Base-by-base conservation (phyloP, 108 stramenopile genomes). In the Parietichytrium sp. region DNA sequence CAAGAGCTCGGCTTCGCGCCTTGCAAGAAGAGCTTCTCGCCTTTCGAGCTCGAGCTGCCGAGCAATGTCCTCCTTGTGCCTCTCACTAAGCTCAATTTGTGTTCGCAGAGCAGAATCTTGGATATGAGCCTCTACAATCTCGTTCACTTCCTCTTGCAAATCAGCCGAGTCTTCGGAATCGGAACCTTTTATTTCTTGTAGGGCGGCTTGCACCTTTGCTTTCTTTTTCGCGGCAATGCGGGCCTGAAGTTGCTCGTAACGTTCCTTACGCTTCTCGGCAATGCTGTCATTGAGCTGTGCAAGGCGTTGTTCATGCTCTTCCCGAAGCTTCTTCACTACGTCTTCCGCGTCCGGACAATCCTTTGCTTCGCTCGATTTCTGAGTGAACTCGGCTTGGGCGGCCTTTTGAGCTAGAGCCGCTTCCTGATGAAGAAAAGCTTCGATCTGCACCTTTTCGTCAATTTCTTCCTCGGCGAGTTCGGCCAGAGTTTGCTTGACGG, bases 401-500 rank as follows among this genome's bases (percentile, higher is more conserved):
- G 61, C 29, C 38, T 72, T 36, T 6, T n/a, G 10, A n/a, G 36
- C 61, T 72, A 45, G 38, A 10, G 38, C 38, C 1, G 61, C 20
- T 10, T 36, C 33, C 42, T 72, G 38, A 10, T 72, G 38, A 15
- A 72, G 61, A 8, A 42, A 33, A 27, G 61, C 61, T 20, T 72
- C 61, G 42, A 72, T 72, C 20, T 72, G 38, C 10, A 72, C 61
- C 61, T 72, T 72, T 16, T 33, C 61, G 15, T 72, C 61, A 42
- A 72, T 42, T 25, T 72, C 61, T 20, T 72, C 61, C 20, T 72
- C 61, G 16, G 61, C 61, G 8, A 72, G 61, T 25, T 72, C 61
- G 1, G 29, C 33, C 23, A 72, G 61, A 20, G 45, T 25, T 29
- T 72, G 36, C 15, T 72, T 72, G 61, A 36, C 23, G 12, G 15